Evolutionary conservation across 1,284 basidiomycete species (phyloP), one percentile per base, ranked within the genome.

Genomic region (Puccinia polysora): DNA sequence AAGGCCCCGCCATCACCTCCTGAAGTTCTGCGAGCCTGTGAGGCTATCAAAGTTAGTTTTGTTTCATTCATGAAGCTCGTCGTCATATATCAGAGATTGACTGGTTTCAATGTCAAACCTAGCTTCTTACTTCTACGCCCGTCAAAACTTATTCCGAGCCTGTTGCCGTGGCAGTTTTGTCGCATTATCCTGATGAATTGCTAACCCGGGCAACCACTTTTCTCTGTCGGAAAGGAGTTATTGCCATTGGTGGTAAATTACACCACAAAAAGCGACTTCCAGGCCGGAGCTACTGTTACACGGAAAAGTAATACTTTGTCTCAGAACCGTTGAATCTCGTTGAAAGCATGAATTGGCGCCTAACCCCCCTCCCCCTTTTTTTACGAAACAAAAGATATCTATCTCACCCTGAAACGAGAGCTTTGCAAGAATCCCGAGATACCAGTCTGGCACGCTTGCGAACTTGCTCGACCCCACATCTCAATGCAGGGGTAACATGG

Each of bases 51-150:
- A 60, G 59, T 64, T 30, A 50, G 20, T 23, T 60, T 43, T 62
- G 47, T 34, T 32, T 14, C 14, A 23, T 28, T 53, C n/a, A 63
- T 47, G 43, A n/a, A 50, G 38, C 47, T 49, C 15, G 40, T 14
- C 5, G 20, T 18, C 32, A 60, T 34, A 28, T n/a, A n/a, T n/a
- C n/a, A n/a, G n/a, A 53, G 52, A 4, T 30, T 53, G 2, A 40
- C 56, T 59, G 56, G 43, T 38, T 20, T 2, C 10, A 25, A 23
- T 38, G 5, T 40, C 34, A 40, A 40, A 18, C 8, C 34, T 40
- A 72, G 69, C 47, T 72, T n/a, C 69, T 72, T 40, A 72, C 69
- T 5, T 63, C 69, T 45, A 72, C 69, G 30, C 60, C 59, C 20
- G 55, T 64, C 32, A 60, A 72, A 64, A 47, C 38, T 45, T 72